Evolutionary conservation across 2,329 filamentous ascomycete species (phyloP).

Genomic region (Cladosporium sp.): DNA sequence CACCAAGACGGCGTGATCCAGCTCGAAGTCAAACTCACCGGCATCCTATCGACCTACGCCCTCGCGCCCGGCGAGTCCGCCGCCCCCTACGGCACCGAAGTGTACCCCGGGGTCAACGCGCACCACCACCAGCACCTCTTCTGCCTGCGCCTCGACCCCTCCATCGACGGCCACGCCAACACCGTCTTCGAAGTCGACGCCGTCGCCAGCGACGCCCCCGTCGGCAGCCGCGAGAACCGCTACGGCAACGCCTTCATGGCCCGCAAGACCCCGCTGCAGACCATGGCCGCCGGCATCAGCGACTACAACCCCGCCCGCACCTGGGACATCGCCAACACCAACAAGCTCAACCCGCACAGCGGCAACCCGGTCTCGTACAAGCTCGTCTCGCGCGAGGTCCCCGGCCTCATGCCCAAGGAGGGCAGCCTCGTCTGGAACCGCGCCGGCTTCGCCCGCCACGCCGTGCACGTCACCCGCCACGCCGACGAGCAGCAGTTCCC

Average conservation of each 20-base stretch:
- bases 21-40: slow-evolving; percentile 77
- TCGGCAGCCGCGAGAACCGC: slow-evolving; percentile 49
- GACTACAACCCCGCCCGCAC: slow-evolving; percentile 36
- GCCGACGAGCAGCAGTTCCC: slow-evolving; percentile 72
- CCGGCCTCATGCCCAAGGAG: slow-evolving; percentile 66
- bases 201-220: slow-evolving; percentile 37
- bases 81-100: slow-evolving; percentile 78
- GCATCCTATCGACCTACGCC: slow-evolving; percentile 81
- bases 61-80: slow-evolving; percentile 74
- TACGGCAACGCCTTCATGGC: slow-evolving; percentile 54
- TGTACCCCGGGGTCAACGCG: slow-evolving; percentile 80
- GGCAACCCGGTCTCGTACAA: slow-evolving; percentile 79
- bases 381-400: slow-evolving; percentile 59
- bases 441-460: slow-evolving; percentile 73
- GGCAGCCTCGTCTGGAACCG: slow-evolving; percentile 76
- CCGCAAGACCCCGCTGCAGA: slow-evolving; percentile 33
- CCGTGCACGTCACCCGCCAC: slow-evolving; percentile 78
- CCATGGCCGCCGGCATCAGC: slow-evolving; percentile 36
- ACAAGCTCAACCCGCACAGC: slow-evolving; percentile 73
- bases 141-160: slow-evolving; percentile 76
- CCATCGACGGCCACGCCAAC: slow-evolving; percentile 75
- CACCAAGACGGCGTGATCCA: slow-evolving; percentile 77
- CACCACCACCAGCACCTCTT: slow-evolving; percentile 93
- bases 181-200: slow-evolving; percentile 55
- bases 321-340: slow-evolving; percentile 67